These are phyloP conservation scores for Geosmithia putterillii DNA, from an alignment of 2,329 filamentous ascomycete genomes.

Conservation along the genomic window DNA sequence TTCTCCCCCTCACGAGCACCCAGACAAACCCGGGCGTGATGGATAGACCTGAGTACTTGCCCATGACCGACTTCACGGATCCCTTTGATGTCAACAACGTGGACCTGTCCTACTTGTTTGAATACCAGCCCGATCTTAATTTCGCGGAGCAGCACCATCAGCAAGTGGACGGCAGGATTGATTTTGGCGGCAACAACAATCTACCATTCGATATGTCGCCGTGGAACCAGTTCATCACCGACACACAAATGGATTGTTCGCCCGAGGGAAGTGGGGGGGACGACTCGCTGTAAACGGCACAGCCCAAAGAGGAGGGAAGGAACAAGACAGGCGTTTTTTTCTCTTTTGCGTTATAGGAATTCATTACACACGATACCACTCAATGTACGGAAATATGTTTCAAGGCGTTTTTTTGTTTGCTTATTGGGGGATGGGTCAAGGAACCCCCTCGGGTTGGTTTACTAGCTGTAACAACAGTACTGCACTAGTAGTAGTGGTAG, in stretches of 20 bases:
- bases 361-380: background rate
- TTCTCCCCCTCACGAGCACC: background rate
- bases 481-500: background rate
- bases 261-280: conserved; percentile 9
- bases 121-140: conserved; percentile 12
- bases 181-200: conserved; percentile 7
- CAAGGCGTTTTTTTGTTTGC: background rate
- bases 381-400: background rate
- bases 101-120: conserved; percentile 15
- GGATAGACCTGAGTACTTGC: background rate
- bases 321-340: background rate
- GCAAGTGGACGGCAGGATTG: no score
- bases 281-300: conserved; percentile 1
- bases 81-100: conserved; percentile 13
- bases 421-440: background rate
- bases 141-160: conserved; percentile 6
- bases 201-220: conserved; percentile 17
- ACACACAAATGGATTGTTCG: conserved; percentile 21
- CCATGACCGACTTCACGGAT: background rate
- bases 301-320: background rate
- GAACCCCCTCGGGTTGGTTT: background rate
- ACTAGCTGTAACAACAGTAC: background rate
- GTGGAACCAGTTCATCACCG: conserved; percentile 32
- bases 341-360: background rate
- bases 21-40: background rate